Evolutionary conservation across 768 basidiomycete genomes (phyloP).

Genomic region (Trametes cubensis): DNA sequence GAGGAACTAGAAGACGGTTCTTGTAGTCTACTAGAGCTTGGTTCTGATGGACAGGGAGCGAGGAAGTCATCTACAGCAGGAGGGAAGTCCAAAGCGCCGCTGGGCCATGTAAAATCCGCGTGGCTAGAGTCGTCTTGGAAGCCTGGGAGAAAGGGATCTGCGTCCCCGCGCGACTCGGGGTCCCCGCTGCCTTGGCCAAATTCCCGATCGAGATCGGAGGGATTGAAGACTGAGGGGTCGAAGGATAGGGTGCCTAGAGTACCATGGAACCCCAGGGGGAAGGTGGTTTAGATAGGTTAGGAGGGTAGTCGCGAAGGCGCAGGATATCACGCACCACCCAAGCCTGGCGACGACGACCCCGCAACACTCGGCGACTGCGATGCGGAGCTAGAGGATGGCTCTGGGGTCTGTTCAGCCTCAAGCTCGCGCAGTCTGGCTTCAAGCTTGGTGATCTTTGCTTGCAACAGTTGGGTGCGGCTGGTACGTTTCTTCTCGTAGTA

Average conservation of each 20-base stretch:
- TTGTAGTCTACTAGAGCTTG: constrained; percentile 15
- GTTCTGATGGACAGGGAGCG: constrained; percentile 18
- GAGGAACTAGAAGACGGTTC: constrained; percentile 12
- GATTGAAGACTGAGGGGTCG: constrained; percentile 12
- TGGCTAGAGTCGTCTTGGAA: constrained; percentile 1
- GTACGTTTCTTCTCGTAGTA: constrained; percentile 65
- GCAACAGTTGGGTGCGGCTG: constrained; percentile 59
- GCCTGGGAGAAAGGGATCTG: constrained; percentile 1
- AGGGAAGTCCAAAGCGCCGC: constrained; percentile 7
- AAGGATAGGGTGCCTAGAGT: constrained; percentile 1
- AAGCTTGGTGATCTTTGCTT: constrained; percentile 55
- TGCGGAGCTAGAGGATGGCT: constrained; percentile 29
- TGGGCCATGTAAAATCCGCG: constrained; percentile 8
- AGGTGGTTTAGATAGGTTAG: neutral
- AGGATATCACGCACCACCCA: constrained; percentile 8
- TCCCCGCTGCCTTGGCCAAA: constrained; percentile 3
- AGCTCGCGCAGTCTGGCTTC: constrained; percentile 58
- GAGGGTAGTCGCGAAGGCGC: neutral
- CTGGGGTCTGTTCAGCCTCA: constrained; percentile 41
- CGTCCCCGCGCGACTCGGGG: neutral
- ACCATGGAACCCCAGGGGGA: neutral
- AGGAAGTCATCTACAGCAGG: constrained; percentile 20
- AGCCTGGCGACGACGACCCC: constrained; percentile 20
- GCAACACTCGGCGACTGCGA: constrained; percentile 27
- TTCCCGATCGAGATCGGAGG: constrained; percentile 15